Percentiles rank a stretch among this genome's conserved stretches.
Evolutionary conservation across 441 rosid genomes (phyloP).

Genomic region (Mallotus repandus): DNA sequence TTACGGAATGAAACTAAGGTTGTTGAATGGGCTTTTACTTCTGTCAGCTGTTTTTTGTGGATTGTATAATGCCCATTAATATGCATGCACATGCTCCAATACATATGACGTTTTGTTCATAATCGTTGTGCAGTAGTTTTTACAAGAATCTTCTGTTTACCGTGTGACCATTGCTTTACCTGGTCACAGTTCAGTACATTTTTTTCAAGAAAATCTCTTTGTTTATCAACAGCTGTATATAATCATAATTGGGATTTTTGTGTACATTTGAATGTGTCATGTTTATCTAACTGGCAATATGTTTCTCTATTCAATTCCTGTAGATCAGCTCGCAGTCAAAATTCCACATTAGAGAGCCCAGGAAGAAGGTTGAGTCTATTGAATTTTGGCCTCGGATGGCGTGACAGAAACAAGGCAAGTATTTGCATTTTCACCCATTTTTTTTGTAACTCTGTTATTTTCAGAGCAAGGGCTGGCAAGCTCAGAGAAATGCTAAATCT

Average conservation of each 20-base stretch:
- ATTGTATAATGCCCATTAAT: neutral
- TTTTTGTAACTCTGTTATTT: neutral
- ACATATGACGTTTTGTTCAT: neutral
- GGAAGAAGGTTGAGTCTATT: constrained; percentile 50
- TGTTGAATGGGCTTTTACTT: neutral
- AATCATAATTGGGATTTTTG: neutral
- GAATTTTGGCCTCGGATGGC: constrained; percentile 78
- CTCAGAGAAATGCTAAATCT: neutral
- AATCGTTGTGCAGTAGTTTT: neutral
- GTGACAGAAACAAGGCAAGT: constrained; percentile 66
- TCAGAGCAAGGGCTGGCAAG: neutral
- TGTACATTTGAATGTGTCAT: neutral
- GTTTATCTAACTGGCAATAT: neutral
- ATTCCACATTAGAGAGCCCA: constrained; percentile 41
- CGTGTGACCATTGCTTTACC: too few relatives aligned
- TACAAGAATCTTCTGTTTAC: too few relatives aligned
- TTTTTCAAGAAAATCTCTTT: neutral
- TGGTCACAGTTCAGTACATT: too few relatives aligned
- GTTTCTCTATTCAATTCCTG: constrained; percentile 7
- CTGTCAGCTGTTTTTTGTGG: neutral
- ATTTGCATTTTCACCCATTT: neutral
- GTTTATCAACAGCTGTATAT: neutral
- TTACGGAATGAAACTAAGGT: neutral
- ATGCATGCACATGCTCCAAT: neutral
- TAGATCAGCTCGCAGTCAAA: constrained; percentile 45